phyloP scores from a whole-genome alignment of 2,329 filamentous ascomycete genomes.

The Trichoderma simmonsii region DNA sequence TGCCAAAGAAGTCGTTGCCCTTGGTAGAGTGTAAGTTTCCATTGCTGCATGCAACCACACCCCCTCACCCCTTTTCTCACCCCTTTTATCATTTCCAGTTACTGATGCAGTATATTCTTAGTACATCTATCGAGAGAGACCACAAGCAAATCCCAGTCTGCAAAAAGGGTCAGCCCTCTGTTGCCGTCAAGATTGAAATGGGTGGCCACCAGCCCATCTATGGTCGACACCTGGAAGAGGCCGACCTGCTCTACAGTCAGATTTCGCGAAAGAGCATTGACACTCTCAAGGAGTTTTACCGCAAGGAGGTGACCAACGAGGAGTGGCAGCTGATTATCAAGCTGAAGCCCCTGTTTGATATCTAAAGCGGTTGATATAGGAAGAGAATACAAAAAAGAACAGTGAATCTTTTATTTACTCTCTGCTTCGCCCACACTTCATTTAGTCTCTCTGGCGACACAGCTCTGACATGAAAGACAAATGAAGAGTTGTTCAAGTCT shows the following conservation, averaged over 20 bases:
- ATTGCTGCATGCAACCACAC: background rate
- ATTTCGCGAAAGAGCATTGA: slow-evolving; percentile 89
- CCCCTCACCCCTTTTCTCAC: background rate
- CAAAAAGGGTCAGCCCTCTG: slow-evolving; percentile 96
- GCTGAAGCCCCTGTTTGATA: slow-evolving; percentile 91
- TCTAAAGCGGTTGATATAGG: slow-evolving; percentile 39
- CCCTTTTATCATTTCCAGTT: slow-evolving; percentile 22
- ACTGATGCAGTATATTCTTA: slow-evolving; percentile 41
- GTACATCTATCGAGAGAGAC: slow-evolving; percentile 94
- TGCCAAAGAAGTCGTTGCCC: slow-evolving; percentile 74
- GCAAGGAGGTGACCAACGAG: slow-evolving; percentile 80
- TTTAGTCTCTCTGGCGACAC: background rate
- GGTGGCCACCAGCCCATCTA: slow-evolving; percentile 89
- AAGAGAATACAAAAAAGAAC: background rate
- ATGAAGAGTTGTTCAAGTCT: background rate
- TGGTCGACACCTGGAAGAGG: slow-evolving; percentile 90
- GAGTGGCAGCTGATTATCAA: slow-evolving; percentile 96
- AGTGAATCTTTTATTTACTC: background rate
- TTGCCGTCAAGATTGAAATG: slow-evolving; percentile 96
- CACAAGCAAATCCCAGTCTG: slow-evolving; percentile 91
- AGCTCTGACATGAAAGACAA: background rate
- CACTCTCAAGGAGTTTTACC: slow-evolving; percentile 93
- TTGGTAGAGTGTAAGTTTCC: slow-evolving; percentile 86
- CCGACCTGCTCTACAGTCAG: slow-evolving; percentile 80
- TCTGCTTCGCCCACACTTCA: background rate